Evolutionary conservation across 768 basidiomycete genomes (phyloP), one percentile per base, ranked within the genome.

Genomic region (Boletales sp.): DNA sequence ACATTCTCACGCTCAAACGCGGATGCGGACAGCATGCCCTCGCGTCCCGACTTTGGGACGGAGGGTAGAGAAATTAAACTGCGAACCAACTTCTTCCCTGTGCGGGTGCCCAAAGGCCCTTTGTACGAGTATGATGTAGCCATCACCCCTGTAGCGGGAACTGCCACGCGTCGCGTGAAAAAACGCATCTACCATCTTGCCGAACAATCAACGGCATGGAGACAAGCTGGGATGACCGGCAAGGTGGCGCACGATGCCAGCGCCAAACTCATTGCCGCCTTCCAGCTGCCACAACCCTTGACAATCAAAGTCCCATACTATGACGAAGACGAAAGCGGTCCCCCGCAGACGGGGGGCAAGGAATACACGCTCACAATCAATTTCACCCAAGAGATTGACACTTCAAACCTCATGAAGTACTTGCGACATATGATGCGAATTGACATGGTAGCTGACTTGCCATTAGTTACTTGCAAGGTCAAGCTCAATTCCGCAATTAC

Each of bases 71-170:
- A 63, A 37, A 72, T 81, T 64, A 76, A 72, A 47, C 68, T 82
- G 36, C 75, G 79, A 18, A 63, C 79, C 3, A 80, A 80, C 47
- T 80, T 79, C 65, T 80, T 82, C 57, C 71, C 79, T 9, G 61
- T 82, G 18, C 63, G 61, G 14, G 65, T 79, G 15, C 77, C 78
- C 7, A 74, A 73, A 48, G 72, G 71, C 7, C 72, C 75, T 1
- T 39, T 82, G 19, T 69, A 70, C 53, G 79, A 80, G 48, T 80
- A 80, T 48, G 75, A 75, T 43, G 69, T 78, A 30, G 54, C 64
- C n/a, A 70, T 77, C 18, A 57, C 66, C 0, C 78, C 77, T 35
- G 51, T 40, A 5, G 58, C 65, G 3, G 68, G 62, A 1, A 67
- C 67, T 9, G 43, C 69, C 14, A 51, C 56, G 30, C 69, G 68